A percentile compares a stretch with the other conserved stretches of the same genome.
Conservation (phyloP, 441 rosid genomes). For the Daphne laureola region DNA sequence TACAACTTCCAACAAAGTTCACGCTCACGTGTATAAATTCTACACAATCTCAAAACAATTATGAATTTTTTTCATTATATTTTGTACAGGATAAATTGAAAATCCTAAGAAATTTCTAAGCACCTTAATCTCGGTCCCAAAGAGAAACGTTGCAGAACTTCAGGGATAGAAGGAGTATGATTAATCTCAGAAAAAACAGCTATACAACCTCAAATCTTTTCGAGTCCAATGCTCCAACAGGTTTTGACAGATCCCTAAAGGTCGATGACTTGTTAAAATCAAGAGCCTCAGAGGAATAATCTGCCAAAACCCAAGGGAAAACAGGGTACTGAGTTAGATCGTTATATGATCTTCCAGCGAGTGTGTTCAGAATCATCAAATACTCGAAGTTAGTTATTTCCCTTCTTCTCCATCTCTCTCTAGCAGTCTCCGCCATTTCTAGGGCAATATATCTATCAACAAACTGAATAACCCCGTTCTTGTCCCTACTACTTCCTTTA, state of each 20-base stretch:
- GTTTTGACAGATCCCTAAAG: constrained; percentile 96
- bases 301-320: constrained; percentile 97
- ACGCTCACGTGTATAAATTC: too few relatives aligned
- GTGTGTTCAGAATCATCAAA: constrained; percentile 89
- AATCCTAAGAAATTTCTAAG: too few relatives aligned
- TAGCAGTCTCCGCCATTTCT: constrained; percentile 95
- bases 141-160: too few relatives aligned
- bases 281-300: constrained; percentile 84
- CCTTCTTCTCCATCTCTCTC: constrained; percentile 98
- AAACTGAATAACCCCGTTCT: constrained; percentile 69
- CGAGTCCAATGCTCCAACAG: constrained; percentile 91
- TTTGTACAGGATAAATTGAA: too few relatives aligned
- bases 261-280: constrained; percentile 96
- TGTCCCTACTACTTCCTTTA: constrained; percentile 80
- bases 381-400: constrained; percentile 97
- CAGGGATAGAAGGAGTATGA: too few relatives aligned
- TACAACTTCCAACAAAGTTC: too few relatives aligned
- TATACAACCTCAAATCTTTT: constrained; percentile 85
- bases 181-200: constrained; percentile 1
- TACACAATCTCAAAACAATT: too few relatives aligned
- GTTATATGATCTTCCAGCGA: constrained; percentile 95
- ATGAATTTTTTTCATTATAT: too few relatives aligned
- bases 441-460: constrained; percentile 84
- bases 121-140: too few relatives aligned
- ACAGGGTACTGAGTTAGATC: constrained; percentile 98